Conservation (phyloP, 225 moss, liverwort and hornwort genomes). For the Sphagnum tenellum region DNA sequence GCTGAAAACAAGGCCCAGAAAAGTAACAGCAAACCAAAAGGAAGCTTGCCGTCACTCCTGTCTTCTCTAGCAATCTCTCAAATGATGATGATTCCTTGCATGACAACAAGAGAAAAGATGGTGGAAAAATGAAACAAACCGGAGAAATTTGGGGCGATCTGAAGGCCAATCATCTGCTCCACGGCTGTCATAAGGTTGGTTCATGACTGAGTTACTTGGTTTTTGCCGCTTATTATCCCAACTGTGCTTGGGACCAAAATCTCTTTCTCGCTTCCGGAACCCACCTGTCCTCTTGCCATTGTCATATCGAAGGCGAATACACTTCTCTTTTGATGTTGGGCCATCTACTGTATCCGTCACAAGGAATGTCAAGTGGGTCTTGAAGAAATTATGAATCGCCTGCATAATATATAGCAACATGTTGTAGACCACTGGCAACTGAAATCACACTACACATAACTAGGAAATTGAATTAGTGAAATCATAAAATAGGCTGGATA, state of each 20-base stretch:
- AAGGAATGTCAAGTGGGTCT: conserved; percentile 58
- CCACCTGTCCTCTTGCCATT: conserved; percentile 20
- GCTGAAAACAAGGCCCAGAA: neutral
- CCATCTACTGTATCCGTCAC: conserved; percentile 92
- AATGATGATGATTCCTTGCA: too few species aligned
- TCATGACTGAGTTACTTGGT: conserved; percentile 45
- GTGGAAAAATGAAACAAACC: conserved; percentile 39
- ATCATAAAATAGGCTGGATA: too few species aligned
- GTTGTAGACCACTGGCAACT: too few species aligned
- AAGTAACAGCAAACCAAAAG: too few species aligned
- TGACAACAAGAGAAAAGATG: neutral
- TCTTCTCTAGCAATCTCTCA: too few species aligned
- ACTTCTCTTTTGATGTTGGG: conserved; percentile 51
- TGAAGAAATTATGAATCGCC: conserved; percentile 84
- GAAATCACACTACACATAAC: too few species aligned
- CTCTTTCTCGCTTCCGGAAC: conserved; percentile 48
- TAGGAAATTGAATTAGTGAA: too few species aligned
- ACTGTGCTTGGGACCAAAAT: conserved; percentile 30
- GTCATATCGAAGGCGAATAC: conserved; percentile 78
- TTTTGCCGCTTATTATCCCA: conserved; percentile 53
- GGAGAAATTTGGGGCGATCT: conserved; percentile 68
- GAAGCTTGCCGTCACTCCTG: too few species aligned
- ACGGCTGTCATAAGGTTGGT: conserved; percentile 67
- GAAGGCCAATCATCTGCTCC: conserved; percentile 65
- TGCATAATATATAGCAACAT: conserved; percentile 19